Evolutionary conservation across 495 filamentous ascomycete genomes (phyloP).

Genomic region (Lepraria neglecta): DNA sequence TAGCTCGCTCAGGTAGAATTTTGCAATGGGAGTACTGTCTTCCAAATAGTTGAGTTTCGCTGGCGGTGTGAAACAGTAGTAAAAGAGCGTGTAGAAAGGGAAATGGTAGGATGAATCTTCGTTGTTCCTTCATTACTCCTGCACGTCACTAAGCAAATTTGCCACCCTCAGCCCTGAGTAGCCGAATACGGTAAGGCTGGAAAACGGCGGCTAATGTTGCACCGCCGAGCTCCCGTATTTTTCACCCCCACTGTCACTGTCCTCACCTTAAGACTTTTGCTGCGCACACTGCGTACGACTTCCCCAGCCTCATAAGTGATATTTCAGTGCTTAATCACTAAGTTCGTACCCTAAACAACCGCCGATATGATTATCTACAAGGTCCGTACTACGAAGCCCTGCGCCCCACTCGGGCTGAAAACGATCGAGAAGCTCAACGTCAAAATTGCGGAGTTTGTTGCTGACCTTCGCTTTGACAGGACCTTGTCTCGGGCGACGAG

Average conservation of each 20-base stretch:
- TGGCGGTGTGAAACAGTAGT: background rate
- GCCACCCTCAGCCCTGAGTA: constrained; percentile 4
- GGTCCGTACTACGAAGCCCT: constrained; percentile 13
- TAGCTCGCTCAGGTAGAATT: too few relatives aligned
- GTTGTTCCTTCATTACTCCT: constrained; percentile 1
- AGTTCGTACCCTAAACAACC: background rate
- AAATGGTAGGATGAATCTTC: background rate
- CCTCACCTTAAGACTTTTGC: background rate
- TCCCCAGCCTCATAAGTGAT: background rate
- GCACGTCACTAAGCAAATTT: constrained; percentile 17
- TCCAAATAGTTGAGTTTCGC: background rate
- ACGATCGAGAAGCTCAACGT: background rate
- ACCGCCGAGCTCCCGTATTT: constrained; percentile 6
- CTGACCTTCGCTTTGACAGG: constrained; percentile 47
- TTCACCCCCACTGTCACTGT: constrained; percentile 14
- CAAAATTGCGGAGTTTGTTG: background rate
- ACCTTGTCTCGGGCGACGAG: constrained; percentile 86
- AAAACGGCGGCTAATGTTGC: constrained; percentile 4
- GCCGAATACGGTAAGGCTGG: background rate
- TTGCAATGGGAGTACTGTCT: too few relatives aligned
- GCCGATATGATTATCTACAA: constrained; percentile 32
- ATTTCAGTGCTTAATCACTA: too few relatives aligned
- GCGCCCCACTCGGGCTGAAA: background rate
- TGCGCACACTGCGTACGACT: background rate
- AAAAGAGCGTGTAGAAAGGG: constrained; percentile 10